Base-by-base conservation (phyloP, 257 asterid species). In the Solanum pimpinellifolium region DNA sequence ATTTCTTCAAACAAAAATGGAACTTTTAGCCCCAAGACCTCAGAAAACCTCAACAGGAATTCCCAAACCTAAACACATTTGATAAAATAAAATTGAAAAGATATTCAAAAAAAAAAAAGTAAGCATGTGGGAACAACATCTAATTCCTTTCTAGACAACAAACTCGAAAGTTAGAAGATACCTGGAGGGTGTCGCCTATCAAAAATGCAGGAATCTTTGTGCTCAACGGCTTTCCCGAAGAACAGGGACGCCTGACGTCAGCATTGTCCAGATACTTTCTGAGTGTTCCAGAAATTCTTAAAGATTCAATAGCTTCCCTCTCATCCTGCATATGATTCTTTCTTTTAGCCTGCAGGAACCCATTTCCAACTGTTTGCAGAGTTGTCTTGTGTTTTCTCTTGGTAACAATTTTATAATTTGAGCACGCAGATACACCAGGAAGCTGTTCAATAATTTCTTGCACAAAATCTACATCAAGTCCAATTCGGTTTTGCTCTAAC, bases 141-240 rank as follows among this genome's bases (percentile, higher is more conserved):
- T 3, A 83, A 86, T 62, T 62, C 39, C 46, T 83, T 68, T 47
- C 81, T 23, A 60, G 59, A 83, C 33, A 72, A 59, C 29, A 85
- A 89, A 59, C 35, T 27, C 18, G 15, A 33, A 21, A 88, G 25
- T 87, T 80, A 16, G 66, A 37, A 49, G 33, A 89, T 91, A 97
- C 99, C 99, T 96, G 96, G 86, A 97, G 92, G 76, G 96, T 91
- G 91, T 96, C 98, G 73, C 99, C 98, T 27, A 95, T 90, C 95
- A 97, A 90, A 90, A 90, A 92, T 4, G 93, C 84, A 76, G 99
- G 98, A 85, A 97, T 96, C 89, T 89, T 93, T 70, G 95, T 91
- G 91, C 88, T 83, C 75, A 96, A 93, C 65, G 93, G 93, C 89
- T 92, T 92, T 89, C 99, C 99, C 9, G 89, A 88, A 85, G 98